Evolutionary conservation across 2,329 filamentous ascomycete species (phyloP).

Genomic region (Monosporascus ibericus): DNA sequence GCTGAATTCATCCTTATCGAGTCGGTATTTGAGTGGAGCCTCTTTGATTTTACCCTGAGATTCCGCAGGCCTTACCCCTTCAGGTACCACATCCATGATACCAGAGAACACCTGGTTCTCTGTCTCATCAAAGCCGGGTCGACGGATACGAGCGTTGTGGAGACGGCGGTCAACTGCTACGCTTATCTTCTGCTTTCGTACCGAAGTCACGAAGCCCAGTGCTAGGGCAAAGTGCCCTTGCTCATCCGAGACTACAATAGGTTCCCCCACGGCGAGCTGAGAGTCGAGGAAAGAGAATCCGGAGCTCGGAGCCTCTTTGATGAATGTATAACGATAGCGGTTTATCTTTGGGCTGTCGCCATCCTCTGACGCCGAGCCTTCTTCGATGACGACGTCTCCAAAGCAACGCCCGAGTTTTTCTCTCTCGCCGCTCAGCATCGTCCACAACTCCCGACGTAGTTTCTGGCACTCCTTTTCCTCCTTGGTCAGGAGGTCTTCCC

Average conservation of each 20-base stretch:
- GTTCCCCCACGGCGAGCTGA: slow-evolving; percentile 79
- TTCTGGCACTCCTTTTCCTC: slow-evolving; percentile 90
- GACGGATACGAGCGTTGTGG: slow-evolving; percentile 75
- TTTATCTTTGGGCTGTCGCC: slow-evolving; percentile 76
- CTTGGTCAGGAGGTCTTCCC: slow-evolving; percentile 88
- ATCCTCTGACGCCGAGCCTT: slow-evolving; percentile 67
- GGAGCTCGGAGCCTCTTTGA: slow-evolving; percentile 57
- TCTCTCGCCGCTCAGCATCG: slow-evolving; percentile 82
- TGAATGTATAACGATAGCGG: slow-evolving; percentile 77
- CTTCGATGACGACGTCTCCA: slow-evolving; percentile 76
- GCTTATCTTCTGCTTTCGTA: slow-evolving; percentile 69
- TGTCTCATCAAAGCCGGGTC: slow-evolving; percentile 67
- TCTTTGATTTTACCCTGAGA: slow-evolving; percentile 46
- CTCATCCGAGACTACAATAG: slow-evolving; percentile 94
- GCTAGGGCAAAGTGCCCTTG: slow-evolving; percentile 91
- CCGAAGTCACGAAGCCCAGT: slow-evolving; percentile 80
- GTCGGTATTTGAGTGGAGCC: slow-evolving; percentile 63
- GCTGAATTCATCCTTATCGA: slow-evolving; percentile 98
- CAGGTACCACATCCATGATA: slow-evolving; percentile 76
- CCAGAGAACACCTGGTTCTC: slow-evolving; percentile 82
- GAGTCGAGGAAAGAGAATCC: slow-evolving; percentile 86
- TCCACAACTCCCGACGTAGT: slow-evolving; percentile 87
- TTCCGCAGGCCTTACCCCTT: slow-evolving; percentile 46
- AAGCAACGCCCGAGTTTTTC: slow-evolving; percentile 89
- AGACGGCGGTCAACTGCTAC: slow-evolving; percentile 87